These are phyloP conservation scores for Vinca major DNA, from an alignment of 305 asterid species.

Conservation along the genomic window DNA sequence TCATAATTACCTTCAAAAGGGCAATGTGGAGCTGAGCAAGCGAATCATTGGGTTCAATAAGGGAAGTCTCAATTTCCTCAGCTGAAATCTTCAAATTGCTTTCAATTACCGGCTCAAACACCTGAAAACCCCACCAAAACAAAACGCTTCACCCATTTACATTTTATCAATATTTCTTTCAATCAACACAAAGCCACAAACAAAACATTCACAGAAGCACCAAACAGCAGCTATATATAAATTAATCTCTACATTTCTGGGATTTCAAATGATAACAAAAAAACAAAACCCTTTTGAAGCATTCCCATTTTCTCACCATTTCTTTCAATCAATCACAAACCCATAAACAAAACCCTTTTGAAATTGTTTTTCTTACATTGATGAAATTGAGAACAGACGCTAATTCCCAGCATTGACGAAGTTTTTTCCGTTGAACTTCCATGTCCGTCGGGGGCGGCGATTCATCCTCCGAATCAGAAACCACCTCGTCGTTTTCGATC, in stretches of 20 bases:
- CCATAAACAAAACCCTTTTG: too few species aligned
- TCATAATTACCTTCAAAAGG: slow-evolving; percentile 54
- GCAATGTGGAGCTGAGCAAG: slow-evolving; percentile 65
- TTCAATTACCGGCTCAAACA: slow-evolving; percentile 56
- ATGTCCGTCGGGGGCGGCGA: slow-evolving; percentile 26
- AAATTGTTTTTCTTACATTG: slow-evolving; percentile 28
- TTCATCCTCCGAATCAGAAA: slow-evolving; percentile 17
- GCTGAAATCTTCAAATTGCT: slow-evolving; percentile 55
- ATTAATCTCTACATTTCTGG: neutral
- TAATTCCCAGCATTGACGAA: slow-evolving; percentile 82
- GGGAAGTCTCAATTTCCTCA: slow-evolving; percentile 72
- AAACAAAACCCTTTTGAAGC: too few species aligned
- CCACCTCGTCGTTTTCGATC: slow-evolving; percentile 12
- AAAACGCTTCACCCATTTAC: neutral
- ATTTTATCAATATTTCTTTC: neutral
- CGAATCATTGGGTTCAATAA: slow-evolving; percentile 50
- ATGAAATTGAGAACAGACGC: slow-evolving; percentile 91
- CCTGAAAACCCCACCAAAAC: slow-evolving; percentile 27
- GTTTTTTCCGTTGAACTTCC: slow-evolving; percentile 35
- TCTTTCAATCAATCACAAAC: too few species aligned
- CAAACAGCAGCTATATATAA: neutral
- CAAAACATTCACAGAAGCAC: neutral
- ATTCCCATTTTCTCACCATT: too few species aligned
- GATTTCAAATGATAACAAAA: neutral
- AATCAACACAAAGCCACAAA: neutral